Conservation (phyloP, 192 early-diverging fungal genomes). For the Linnemannia hyalina region DNA sequence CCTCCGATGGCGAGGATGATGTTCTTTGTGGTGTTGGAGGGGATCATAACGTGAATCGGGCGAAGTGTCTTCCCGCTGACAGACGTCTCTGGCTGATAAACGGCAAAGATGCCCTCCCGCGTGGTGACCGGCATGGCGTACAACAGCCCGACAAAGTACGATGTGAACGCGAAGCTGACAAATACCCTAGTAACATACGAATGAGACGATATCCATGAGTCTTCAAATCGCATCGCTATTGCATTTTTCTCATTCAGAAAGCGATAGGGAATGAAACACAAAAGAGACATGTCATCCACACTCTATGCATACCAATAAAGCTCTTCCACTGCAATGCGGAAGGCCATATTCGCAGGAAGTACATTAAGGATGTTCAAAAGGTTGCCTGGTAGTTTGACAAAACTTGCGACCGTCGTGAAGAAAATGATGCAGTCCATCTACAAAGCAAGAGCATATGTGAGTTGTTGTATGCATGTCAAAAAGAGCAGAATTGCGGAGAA, state of each 20-base stretch:
- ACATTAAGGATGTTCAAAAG: conserved; percentile 23
- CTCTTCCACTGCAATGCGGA: conserved; percentile 34
- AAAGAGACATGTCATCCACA: neutral
- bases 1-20: conserved; percentile 19
- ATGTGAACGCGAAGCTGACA: conserved; percentile 18
- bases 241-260: neutral
- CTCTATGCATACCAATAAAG: conserved; percentile 30
- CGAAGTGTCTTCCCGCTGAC: conserved; percentile 9
- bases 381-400: conserved; percentile 33
- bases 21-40: conserved; percentile 39
- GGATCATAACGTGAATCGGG: conserved; percentile 40
- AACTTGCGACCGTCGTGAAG: conserved; percentile 29
- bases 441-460: neutral
- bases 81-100: conserved; percentile 36
- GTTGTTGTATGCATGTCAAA: neutral
- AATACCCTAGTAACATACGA: conserved; percentile 15
- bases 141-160: conserved; percentile 38
- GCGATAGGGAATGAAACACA: neutral
- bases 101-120: conserved; percentile 42
- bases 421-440: conserved; percentile 53
- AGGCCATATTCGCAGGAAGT: conserved; percentile 14
- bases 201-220: neutral
- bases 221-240: neutral
- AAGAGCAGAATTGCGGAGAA: neutral
- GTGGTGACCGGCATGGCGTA: conserved; percentile 53